Evolutionary conservation across 169 alveolate genomes (phyloP).

Genomic region (Plasmodium relictum): DNA sequence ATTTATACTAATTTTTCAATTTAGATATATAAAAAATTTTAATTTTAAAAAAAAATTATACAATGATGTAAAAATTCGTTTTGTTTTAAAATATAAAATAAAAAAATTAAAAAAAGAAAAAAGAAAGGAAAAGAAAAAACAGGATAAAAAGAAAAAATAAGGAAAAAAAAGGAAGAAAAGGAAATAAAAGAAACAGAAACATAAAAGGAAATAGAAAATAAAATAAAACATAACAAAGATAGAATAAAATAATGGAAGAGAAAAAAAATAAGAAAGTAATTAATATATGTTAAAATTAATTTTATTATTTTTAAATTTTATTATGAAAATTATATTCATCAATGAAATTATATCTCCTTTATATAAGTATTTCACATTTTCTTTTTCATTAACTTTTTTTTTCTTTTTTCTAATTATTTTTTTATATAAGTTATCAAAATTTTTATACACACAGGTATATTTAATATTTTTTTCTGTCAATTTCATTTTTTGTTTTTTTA

Average conservation of each 20-base stretch:
- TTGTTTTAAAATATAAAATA: not conserved
- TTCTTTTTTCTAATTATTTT: not conserved
- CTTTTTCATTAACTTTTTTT: constrained; percentile 18
- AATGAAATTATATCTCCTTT: constrained; percentile 6
- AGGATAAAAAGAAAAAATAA: not conserved
- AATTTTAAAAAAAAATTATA: constrained; percentile 15
- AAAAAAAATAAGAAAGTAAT: not conserved
- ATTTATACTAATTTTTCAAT: not conserved
- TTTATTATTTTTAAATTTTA: no score
- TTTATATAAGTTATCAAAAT: not conserved
- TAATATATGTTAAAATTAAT: no score
- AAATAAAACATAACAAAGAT: not conserved
- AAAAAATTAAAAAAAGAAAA: constrained; percentile 15
- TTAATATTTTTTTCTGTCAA: not conserved
- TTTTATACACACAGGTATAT: constrained; percentile 1
- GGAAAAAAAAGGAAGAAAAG: constrained; percentile 32
- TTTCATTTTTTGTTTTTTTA: not conserved
- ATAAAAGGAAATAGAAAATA: not conserved
- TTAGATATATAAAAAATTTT: constrained; percentile 9
- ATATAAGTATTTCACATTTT: constrained; percentile 12
- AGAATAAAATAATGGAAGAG: not conserved
- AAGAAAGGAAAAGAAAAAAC: not conserved
- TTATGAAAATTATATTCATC: not conserved
- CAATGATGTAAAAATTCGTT: constrained; percentile 16
- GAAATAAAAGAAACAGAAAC: not conserved